Evolutionary conservation across 2,329 filamentous ascomycete species (phyloP).

Genomic region (Paecilomyces variotii): DNA sequence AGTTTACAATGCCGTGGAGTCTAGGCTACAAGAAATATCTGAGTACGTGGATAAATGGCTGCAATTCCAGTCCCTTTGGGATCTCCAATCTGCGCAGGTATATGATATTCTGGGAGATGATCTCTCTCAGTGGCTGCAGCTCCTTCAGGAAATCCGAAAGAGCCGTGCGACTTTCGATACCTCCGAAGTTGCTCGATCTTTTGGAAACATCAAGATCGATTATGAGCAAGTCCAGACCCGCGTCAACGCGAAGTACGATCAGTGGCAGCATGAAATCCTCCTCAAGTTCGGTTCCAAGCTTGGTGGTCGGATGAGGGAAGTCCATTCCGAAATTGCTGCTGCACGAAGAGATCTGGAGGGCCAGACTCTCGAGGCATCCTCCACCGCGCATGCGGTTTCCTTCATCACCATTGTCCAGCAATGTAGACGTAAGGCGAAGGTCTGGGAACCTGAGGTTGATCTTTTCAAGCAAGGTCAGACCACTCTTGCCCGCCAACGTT

Average conservation of each 20-base stretch:
- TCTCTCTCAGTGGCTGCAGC: conserved; percentile 83
- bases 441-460: conserved; percentile 93
- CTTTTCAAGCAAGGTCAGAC: conserved; percentile 94
- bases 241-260: conserved; percentile 98
- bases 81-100: conserved; percentile 90
- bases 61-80: conserved; percentile 97
- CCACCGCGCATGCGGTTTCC: conserved; percentile 91
- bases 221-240: conserved; percentile 98
- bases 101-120: conserved; percentile 89
- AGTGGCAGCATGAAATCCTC: conserved; percentile 97
- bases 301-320: conserved; percentile 82
- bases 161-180: conserved; percentile 95
- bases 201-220: conserved; percentile 90
- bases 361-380: conserved; percentile 86
- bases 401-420: conserved; percentile 98
- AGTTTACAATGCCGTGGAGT: conserved; percentile 77
- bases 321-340: conserved; percentile 85
- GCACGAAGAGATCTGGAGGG: conserved; percentile 83
- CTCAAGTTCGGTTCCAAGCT: conserved; percentile 87
- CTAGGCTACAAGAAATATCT: conserved; percentile 70
- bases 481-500: conserved; percentile 81
- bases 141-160: conserved; percentile 95
- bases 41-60: conserved; percentile 95
- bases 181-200: conserved; percentile 83
- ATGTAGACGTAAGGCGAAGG: conserved; percentile 85